These are phyloP conservation scores for Diversispora eburnea DNA, from an alignment of 192 early-diverging fungal species.

Conservation along the genomic window DNA sequence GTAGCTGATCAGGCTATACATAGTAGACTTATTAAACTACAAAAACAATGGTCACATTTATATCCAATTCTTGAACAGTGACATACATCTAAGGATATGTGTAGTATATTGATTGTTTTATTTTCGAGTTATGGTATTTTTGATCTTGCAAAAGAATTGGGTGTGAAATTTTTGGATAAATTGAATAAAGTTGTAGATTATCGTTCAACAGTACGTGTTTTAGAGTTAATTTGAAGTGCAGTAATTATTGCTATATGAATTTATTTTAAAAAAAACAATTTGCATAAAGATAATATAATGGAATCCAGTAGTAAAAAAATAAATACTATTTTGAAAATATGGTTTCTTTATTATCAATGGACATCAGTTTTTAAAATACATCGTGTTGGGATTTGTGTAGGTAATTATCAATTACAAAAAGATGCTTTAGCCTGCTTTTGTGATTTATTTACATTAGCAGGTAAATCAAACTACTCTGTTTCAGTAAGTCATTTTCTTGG, in stretches of 20 bases:
- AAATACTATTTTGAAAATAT: background rate
- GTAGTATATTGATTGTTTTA: background rate
- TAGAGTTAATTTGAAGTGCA: background rate
- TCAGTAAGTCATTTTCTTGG: no score
- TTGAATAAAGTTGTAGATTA: constrained; percentile 2
- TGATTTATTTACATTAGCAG: no score
- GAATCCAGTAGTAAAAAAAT: background rate
- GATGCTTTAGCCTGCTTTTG: no score
- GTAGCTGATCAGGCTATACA: background rate
- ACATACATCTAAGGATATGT: constrained; percentile 2
- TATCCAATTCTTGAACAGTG: background rate
- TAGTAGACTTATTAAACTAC: background rate
- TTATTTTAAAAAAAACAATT: constrained; percentile 3
- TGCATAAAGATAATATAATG: background rate
- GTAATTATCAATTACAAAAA: background rate
- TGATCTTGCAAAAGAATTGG: background rate
- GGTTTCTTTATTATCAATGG: background rate
- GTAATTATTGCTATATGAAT: background rate
- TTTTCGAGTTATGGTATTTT: constrained; percentile 4
- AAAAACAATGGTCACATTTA: background rate
- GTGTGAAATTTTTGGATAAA: constrained; percentile 13
- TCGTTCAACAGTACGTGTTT: background rate
- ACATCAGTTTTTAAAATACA: background rate
- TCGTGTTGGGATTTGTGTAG: background rate
- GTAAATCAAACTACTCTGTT: no score